Conservation (phyloP, 1,139 yeast genomes). For the Debaryomycetaceae sp. region DNA sequence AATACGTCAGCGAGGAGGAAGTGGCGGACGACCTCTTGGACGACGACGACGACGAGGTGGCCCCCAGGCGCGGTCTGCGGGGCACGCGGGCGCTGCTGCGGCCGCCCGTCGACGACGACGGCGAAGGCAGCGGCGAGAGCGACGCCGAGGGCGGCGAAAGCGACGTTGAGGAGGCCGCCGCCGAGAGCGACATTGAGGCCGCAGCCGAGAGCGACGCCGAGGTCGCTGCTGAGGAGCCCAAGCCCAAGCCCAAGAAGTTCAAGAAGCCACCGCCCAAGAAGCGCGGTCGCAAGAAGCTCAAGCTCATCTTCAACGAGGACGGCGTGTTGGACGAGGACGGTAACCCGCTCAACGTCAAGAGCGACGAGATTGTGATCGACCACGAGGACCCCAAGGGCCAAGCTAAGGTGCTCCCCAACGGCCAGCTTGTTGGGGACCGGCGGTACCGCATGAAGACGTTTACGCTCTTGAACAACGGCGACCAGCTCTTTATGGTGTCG, state of each 20-base stretch:
- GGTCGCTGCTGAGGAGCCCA: not conserved
- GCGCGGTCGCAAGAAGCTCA: slow-evolving; percentile 45
- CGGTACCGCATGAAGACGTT: slow-evolving; percentile 78
- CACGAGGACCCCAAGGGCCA: slow-evolving; percentile 76
- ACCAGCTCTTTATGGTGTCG: slow-evolving; percentile 77
- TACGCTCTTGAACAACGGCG: slow-evolving; percentile 70
- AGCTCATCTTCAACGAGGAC: slow-evolving; percentile 32
- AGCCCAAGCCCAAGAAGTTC: slow-evolving; percentile 7
- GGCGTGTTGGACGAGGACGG: slow-evolving; percentile 48
- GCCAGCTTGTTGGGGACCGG: slow-evolving; percentile 72
- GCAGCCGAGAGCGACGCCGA: slow-evolving; percentile 9
- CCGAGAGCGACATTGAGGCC: slow-evolving; percentile 11
- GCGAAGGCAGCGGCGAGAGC: slow-evolving; percentile 17
- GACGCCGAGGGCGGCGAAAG: slow-evolving; percentile 15
- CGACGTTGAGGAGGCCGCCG: slow-evolving; percentile 6
- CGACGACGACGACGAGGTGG: slow-evolving; percentile 16
- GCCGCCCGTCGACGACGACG: slow-evolving; percentile 21
- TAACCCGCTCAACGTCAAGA: slow-evolving; percentile 49
- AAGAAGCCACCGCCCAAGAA: too few relatives aligned
- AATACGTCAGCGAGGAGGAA: slow-evolving; percentile 8
- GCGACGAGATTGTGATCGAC: slow-evolving; percentile 80
- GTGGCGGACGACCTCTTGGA: slow-evolving; percentile 18
- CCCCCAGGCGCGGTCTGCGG: slow-evolving; percentile 5
- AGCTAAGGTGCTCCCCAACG: slow-evolving; percentile 63
- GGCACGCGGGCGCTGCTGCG: slow-evolving; percentile 15